Conservation (phyloP, 371 early-diverging fungal genomes). For the Mucor velutinosus region DNA sequence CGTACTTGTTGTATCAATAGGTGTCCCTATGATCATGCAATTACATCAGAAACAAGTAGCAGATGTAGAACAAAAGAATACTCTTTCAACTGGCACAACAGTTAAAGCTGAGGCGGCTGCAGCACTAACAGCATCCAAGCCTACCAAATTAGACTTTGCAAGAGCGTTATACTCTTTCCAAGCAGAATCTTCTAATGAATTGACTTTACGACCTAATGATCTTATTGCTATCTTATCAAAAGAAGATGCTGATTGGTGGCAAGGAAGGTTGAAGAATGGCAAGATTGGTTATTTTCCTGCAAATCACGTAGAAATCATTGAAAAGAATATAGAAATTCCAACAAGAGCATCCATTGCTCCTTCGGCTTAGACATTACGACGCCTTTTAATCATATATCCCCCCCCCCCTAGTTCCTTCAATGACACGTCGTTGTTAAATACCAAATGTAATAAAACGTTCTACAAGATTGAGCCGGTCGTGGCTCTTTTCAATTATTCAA, state of each 20-base stretch:
- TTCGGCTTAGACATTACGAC: neutral
- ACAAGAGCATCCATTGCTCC: neutral
- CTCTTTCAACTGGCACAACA: neutral
- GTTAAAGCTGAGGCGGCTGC: neutral
- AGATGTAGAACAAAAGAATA: neutral
- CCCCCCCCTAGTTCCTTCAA: neutral
- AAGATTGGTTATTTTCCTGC: slow-evolving; percentile 82
- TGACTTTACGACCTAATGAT: slow-evolving; percentile 77
- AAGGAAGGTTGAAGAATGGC: slow-evolving; percentile 75
- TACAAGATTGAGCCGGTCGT: too few relatives aligned
- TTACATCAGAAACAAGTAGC: neutral
- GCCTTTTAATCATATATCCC: neutral
- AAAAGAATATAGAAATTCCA: slow-evolving; percentile 5
- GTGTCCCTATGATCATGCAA: neutral
- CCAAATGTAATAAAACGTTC: too few relatives aligned
- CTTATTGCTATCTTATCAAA: slow-evolving; percentile 76
- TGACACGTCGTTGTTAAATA: too few relatives aligned
- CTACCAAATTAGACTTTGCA: slow-evolving; percentile 77
- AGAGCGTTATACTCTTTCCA: slow-evolving; percentile 79
- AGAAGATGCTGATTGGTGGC: slow-evolving; percentile 83
- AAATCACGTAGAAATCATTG: slow-evolving; percentile 62
- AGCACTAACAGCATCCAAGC: neutral
- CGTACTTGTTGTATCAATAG: neutral
- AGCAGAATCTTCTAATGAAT: slow-evolving; percentile 71
- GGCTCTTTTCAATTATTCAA: too few relatives aligned